These are phyloP conservation scores for Dittrichia graveolens DNA, from an alignment of 129 eudicot species.

Conservation along the genomic window DNA sequence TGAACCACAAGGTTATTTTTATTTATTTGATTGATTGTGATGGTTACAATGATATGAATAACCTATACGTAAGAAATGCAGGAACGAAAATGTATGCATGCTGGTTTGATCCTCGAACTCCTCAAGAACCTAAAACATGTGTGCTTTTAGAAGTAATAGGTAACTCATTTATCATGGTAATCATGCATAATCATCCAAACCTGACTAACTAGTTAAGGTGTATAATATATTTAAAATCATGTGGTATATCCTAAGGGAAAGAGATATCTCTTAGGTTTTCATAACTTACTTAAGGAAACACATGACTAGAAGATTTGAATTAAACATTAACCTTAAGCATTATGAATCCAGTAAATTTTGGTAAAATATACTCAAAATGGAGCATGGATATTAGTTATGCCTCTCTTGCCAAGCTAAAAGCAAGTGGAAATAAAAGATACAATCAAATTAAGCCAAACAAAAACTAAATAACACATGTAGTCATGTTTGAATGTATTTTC, in stretches of 20 bases:
- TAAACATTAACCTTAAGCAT: neutral
- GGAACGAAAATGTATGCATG: neutral
- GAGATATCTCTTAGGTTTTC: neutral
- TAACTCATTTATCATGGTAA: neutral
- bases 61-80: neutral
- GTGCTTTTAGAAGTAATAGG: neutral
- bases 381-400: neutral
- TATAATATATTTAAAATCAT: neutral
- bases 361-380: slow-evolving; percentile 1
- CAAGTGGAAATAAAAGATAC: neutral
- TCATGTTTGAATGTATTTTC: too few species aligned
- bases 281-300: neutral
- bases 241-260: neutral
- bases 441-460: slow-evolving; percentile 6
- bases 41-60: too few species aligned
- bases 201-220: neutral
- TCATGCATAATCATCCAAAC: neutral
- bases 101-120: neutral
- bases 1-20: too few species aligned
- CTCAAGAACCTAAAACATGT: neutral
- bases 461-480: neutral
- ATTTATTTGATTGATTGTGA: too few species aligned
- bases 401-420: neutral
- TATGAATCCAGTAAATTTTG: neutral
- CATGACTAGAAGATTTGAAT: neutral